Percentiles rank a stretch among this genome's conserved stretches.
phyloP scores from a whole-genome alignment of 2,329 filamentous ascomycete species.

The Berkeleyomyces basicola region DNA sequence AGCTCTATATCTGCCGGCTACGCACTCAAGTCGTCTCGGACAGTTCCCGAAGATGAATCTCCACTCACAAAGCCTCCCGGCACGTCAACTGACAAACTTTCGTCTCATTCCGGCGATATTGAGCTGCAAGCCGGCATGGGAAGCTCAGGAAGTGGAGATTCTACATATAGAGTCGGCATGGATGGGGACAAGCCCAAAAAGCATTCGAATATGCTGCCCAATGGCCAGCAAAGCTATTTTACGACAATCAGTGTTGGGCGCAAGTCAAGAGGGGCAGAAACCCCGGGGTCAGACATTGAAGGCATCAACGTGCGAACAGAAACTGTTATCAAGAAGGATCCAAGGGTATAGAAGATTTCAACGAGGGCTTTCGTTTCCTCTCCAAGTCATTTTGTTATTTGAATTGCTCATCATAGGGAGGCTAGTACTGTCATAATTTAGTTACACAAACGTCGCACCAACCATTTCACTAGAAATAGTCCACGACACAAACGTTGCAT shows the following conservation, averaged over 20 bases:
- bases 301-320: constrained; percentile 9
- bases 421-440: too few relatives aligned
- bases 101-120: neutral
- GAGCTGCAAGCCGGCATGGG: constrained; percentile 3
- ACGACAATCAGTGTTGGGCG: neutral
- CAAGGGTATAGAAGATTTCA: neutral
- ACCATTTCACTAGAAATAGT: too few relatives aligned
- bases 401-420: neutral
- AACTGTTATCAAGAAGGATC: constrained; percentile 2
- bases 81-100: constrained; percentile 3
- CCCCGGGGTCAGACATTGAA: neutral
- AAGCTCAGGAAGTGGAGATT: neutral
- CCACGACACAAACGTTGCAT: too few relatives aligned
- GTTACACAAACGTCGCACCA: too few relatives aligned
- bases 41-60: neutral
- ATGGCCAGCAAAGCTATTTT: neutral
- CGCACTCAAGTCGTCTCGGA: neutral
- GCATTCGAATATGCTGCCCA: neutral
- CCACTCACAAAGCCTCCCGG: neutral
- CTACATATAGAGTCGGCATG: neutral
- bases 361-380: neutral
- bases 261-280: too few relatives aligned
- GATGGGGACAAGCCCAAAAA: neutral
- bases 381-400: neutral
- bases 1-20: constrained; percentile 3